Percentiles rank a stretch among this genome's conserved stretches.
phyloP scores from a whole-genome alignment of 2,329 filamentous ascomycete genomes.

The Thelonectria blattea region DNA sequence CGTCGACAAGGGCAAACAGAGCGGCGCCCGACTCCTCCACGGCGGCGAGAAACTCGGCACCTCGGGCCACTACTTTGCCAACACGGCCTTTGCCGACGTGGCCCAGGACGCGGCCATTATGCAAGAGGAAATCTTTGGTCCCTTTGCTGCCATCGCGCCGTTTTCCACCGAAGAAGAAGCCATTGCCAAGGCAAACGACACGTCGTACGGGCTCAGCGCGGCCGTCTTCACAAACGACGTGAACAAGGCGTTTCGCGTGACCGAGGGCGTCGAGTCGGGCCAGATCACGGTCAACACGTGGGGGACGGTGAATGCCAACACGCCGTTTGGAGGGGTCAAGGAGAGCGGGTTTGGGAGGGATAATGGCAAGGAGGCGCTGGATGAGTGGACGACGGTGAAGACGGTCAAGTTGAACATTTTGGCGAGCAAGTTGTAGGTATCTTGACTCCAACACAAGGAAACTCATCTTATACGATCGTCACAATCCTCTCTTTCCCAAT shows the following conservation, averaged over 20 bases:
- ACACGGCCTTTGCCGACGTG: conserved; percentile 40
- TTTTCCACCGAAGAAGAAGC: conserved; percentile 40
- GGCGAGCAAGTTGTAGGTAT: conserved; percentile 15
- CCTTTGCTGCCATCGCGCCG: conserved; percentile 36
- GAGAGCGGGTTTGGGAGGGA: conserved; percentile 43
- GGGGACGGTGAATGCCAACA: conserved; percentile 35
- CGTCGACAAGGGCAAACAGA: conserved; percentile 47
- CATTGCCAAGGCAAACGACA: conserved; percentile 43
- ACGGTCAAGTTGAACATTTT: conserved; percentile 35
- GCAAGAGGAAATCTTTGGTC: conserved; percentile 42
- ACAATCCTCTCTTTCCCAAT: too few species aligned
- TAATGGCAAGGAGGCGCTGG: conserved; percentile 41
- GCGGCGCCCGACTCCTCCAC: conserved; percentile 20
- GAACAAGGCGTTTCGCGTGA: conserved; percentile 21
- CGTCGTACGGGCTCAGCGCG: conserved; percentile 58
- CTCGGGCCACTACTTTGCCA: conserved; percentile 38
- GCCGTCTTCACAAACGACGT: conserved; percentile 63
- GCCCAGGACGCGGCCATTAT: conserved; percentile 35
- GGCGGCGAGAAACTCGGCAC: conserved; percentile 23
- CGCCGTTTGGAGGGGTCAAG: conserved; percentile 45
- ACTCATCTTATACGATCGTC: too few species aligned
- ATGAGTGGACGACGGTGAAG: conserved; percentile 42
- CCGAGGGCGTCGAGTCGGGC: conserved; percentile 60
- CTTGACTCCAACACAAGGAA: too few species aligned
- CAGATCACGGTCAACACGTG: conserved; percentile 67